Evolutionary conservation across 73 alveolate genomes (phyloP).

Genomic region (Tetrahymena elliotti): DNA sequence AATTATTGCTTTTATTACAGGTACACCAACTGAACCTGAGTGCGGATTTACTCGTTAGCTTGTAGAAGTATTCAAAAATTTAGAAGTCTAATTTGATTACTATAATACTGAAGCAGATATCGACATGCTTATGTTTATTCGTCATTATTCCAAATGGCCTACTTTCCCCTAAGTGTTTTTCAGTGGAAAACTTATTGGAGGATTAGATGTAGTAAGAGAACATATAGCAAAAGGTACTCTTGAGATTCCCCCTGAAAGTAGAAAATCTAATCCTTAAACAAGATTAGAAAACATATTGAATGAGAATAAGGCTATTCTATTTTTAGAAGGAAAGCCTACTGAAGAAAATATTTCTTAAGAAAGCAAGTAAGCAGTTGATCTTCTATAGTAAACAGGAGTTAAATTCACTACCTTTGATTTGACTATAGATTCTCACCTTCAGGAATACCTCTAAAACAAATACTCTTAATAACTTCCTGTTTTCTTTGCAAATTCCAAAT

Average conservation of each 20-base stretch:
- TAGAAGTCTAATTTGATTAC: slow-evolving; percentile 5
- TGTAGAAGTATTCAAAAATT: background rate
- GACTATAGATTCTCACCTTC: background rate
- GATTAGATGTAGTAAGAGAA: slow-evolving; percentile 62
- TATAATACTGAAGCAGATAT: slow-evolving; percentile 25
- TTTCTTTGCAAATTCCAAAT: background rate
- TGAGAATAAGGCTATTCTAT: background rate
- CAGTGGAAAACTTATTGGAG: slow-evolving; percentile 72
- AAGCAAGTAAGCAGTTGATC: background rate
- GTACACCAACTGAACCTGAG: slow-evolving; percentile 34
- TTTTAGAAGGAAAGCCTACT: background rate
- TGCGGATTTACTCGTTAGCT: slow-evolving; percentile 27
- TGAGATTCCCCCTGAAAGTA: background rate
- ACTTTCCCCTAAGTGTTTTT: slow-evolving; percentile 77
- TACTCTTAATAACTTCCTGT: background rate
- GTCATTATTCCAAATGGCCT: slow-evolving; percentile 76
- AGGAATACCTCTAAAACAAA: background rate
- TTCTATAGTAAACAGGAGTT: background rate
- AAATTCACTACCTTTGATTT: background rate
- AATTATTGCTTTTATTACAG: slow-evolving; percentile 27
- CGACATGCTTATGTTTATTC: slow-evolving; percentile 2
- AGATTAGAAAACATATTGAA: background rate
- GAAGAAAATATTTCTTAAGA: background rate
- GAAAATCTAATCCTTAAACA: background rate
- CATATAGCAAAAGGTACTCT: background rate